Evolutionary conservation across 306 rosid species (phyloP), one percentile per base, ranked within the genome.

Genomic region (Vigna nakashimae): DNA sequence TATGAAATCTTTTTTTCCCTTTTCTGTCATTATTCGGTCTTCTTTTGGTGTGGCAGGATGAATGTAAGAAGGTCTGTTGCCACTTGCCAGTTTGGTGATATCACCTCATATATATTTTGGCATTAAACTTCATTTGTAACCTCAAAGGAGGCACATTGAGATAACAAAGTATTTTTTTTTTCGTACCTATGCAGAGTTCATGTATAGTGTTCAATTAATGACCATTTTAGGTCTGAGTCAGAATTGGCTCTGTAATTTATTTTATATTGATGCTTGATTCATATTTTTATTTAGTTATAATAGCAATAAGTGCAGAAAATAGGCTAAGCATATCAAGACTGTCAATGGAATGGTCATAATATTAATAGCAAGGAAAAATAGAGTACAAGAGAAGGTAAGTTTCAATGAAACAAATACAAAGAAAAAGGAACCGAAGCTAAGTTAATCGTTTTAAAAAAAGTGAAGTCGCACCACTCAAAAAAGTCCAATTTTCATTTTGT

Each of bases 91-190:
- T 8, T 43, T 42, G 52, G 68, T 51, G 36, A 11, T 52, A 63
- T 51, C 28, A 57, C 4, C 49, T 30, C 14, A 12, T 69, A 28
- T 42, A 13, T 62, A 9, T 65, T 80, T 22, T 65, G 65, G 45
- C 57, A 69, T 60, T 34, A 60, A 30, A 8, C 65, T 48, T 70
- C 32, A 20, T 48, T 75, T 59, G 66, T 75, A 38, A 59, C 72
- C 75, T 66, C 30, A 70, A 59, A 59, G 26, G 49, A 46, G 62
- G 65, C 64, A 34, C 8, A 48, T 53, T 14, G 49, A 16, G 72
- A 73, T 68, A 52, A 22, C 53, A 5, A 7, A 36, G 18, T 9
- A 9, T 20, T 75, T 60, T 46, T 24, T 45, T 30, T 24, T 16
- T 2, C 36, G n/a, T 50, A 5, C 62, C 12, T 42, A 26, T 77